These are phyloP conservation scores for Coriaria nepalensis DNA, from an alignment of 306 rosid species.

Conservation along the genomic window DNA sequence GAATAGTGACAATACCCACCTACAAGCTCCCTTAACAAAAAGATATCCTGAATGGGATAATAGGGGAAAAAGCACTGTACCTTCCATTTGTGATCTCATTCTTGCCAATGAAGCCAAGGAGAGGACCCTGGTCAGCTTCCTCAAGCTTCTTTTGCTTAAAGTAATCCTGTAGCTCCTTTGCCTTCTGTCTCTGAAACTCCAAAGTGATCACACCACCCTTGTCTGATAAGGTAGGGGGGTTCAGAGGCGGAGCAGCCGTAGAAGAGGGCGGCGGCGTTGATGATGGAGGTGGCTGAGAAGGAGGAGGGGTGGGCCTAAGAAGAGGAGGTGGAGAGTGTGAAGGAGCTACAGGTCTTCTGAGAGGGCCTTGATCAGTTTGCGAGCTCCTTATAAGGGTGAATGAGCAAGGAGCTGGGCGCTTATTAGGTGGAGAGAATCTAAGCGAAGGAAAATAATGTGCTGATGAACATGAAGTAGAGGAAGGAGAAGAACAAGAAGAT, in stretches of 20 bases:
- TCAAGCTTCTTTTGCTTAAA: slow-evolving; percentile 88
- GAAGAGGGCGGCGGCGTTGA: slow-evolving; percentile 18
- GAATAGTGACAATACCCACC: not conserved
- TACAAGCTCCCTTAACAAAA: not conserved
- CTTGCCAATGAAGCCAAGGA: slow-evolving; percentile 76
- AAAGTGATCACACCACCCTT: slow-evolving; percentile 45
- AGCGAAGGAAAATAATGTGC: slow-evolving; percentile 24
- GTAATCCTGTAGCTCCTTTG: slow-evolving; percentile 90
- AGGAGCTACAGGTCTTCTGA: slow-evolving; percentile 88
- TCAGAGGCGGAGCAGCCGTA: slow-evolving; percentile 20
- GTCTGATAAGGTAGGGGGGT: slow-evolving; percentile 15
- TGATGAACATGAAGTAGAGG: slow-evolving; percentile 29
- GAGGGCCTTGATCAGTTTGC: slow-evolving; percentile 64
- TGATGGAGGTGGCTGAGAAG: slow-evolving; percentile 34
- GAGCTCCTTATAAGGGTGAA: slow-evolving; percentile 41
- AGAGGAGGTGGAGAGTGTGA: slow-evolving; percentile 47
- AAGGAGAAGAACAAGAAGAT: slow-evolving; percentile 27
- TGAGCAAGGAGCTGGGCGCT: slow-evolving; percentile 13
- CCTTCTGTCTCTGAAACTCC: slow-evolving; percentile 94
- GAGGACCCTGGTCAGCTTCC: slow-evolving; percentile 60
- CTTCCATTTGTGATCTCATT: slow-evolving; percentile 88
- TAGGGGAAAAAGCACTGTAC: slow-evolving; percentile 20
- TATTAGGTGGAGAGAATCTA: slow-evolving; percentile 29
- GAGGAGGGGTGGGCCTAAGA: slow-evolving; percentile 47
- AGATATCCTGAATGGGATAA: not conserved